These are phyloP conservation scores for Aspergillus bridgeri DNA, from an alignment of 495 filamentous ascomycete genomes.

Conservation along the genomic window DNA sequence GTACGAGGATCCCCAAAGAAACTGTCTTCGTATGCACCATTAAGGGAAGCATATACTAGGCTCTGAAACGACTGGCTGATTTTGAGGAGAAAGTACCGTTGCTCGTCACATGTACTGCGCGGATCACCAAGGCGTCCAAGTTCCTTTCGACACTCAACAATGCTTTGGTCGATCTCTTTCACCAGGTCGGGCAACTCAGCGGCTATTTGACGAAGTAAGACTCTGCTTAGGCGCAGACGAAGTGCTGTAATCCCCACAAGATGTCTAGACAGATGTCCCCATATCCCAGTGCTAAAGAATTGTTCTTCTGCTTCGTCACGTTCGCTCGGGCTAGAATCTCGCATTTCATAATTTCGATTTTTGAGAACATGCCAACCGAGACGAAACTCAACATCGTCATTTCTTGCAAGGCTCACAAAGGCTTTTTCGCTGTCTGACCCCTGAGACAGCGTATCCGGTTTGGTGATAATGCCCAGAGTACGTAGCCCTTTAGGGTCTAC, in stretches of 20 bases:
- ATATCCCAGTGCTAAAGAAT: conserved; percentile 48
- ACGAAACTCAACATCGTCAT: conserved; percentile 41
- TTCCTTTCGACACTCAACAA: conserved; percentile 27
- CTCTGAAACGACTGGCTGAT: conserved; percentile 50
- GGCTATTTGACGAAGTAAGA: conserved; percentile 55
- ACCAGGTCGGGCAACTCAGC: conserved; percentile 56
- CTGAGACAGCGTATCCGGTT: conserved; percentile 44
- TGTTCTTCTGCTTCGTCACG: conserved; percentile 32
- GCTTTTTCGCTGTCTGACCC: conserved; percentile 37
- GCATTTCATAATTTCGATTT: conserved; percentile 44
- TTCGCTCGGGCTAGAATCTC: conserved; percentile 28
- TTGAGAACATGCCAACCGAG: conserved; percentile 51
- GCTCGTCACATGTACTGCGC: conserved; percentile 47
- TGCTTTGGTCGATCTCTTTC: conserved; percentile 45
- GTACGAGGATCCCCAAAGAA: conserved; percentile 52
- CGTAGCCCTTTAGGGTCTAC: conserved; percentile 43
- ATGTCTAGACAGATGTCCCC: conserved; percentile 33
- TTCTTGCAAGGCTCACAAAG: conserved; percentile 42
- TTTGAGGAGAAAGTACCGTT: conserved; percentile 49
- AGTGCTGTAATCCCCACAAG: conserved; percentile 51
- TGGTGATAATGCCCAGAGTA: conserved; percentile 52
- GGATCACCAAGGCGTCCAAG: conserved; percentile 53
- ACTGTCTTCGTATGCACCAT: conserved; percentile 52
- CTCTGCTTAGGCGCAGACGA: conserved; percentile 48
- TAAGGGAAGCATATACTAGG: conserved; percentile 47